Percentiles rank a stretch among this genome's conserved stretches.
These are phyloP conservation scores for Sonneratia alba DNA, from an alignment of 345 rosid genomes.

Conservation along the genomic window DNA sequence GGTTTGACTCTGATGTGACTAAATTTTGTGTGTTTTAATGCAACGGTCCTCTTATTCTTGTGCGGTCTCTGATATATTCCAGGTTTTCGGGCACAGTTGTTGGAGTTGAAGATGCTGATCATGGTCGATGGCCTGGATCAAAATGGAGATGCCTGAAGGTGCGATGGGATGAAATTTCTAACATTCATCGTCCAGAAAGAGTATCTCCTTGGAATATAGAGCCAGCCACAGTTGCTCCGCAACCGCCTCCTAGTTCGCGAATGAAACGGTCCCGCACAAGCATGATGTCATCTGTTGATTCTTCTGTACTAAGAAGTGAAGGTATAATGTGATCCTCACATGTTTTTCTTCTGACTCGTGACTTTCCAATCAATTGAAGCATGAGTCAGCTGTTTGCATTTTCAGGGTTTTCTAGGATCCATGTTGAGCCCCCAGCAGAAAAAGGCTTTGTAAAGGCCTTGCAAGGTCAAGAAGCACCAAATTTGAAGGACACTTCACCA, in stretches of 20 bases:
- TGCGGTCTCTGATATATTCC: not conserved
- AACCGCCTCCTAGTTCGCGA: slow-evolving; percentile 29
- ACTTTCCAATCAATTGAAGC: not conserved
- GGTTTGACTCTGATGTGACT: slow-evolving; percentile 19
- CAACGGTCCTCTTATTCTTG: not conserved
- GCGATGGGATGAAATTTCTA: slow-evolving; percentile 48
- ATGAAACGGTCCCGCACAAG: slow-evolving; percentile 35
- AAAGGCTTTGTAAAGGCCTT: slow-evolving; percentile 37
- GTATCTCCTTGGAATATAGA: slow-evolving; percentile 55
- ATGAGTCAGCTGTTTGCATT: not conserved
- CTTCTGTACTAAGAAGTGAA: slow-evolving; percentile 33
- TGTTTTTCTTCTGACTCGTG: not conserved
- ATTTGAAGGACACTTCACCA: slow-evolving; percentile 23
- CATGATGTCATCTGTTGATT: slow-evolving; percentile 23
- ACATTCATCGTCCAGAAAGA: slow-evolving; percentile 34
- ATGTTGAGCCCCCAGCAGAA: slow-evolving; percentile 24
- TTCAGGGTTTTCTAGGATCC: slow-evolving; percentile 34
- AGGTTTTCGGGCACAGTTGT: slow-evolving; percentile 50
- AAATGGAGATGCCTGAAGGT: slow-evolving; percentile 61
- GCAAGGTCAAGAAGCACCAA: slow-evolving; percentile 45
- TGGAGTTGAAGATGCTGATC: slow-evolving; percentile 42
- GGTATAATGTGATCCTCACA: slow-evolving; percentile 15
- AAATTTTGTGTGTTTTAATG: not conserved
- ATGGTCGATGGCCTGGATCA: slow-evolving; percentile 43
- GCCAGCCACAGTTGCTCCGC: slow-evolving; percentile 36